Evolutionary conservation across 345 rosid genomes (phyloP), one percentile per base, ranked within the genome.

Genomic region (Punica granatum): DNA sequence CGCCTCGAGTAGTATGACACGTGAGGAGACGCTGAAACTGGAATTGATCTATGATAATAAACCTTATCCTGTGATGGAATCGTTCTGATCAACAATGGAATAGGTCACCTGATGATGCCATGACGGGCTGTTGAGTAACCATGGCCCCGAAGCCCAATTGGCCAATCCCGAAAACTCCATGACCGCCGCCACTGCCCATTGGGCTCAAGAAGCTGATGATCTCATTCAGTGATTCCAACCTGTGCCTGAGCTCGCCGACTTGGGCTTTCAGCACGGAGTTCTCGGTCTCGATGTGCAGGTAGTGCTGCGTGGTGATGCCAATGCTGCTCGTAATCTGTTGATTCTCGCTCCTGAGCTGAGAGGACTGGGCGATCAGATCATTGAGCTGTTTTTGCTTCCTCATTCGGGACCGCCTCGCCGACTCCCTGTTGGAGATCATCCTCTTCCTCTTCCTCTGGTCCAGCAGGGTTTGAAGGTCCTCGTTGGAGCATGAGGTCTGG

Each of bases 341-440:
- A 62, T 86, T 90, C 68, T 90, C 88, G 21, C 72, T 76, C 62
- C 77, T 75, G 39, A 90, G 80, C 43, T 80, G 81, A 53, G 77
- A 42, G 21, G 81, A 80, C 73, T 90, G 87, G n/a, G 77, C 75
- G 78, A 76, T 74, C 49, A 93, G 81, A 78, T 90, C 96, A 66
- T 89, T 90, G 65, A 90, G 69, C 68, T 82, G 96, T 82, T 90
- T 87, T 78, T 90, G 96, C 64, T 93, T 93, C 82, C 88, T 86
- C 92, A 86, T 79, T 72, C 98, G 83, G 7, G 98, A 93, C 66
- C 97, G 83, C 67, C 91, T 86, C 19, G 98, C 98, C 7, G 98
- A 93, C 74, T 93, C 98, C 6, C 98, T 79, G 75, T 93, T 93
- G 1, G 98, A 93, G 0, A 91, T 72, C 97, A 89, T 91, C 56